Conservation (phyloP, 192 early-diverging fungal genomes). For the Backusella macrospora region DNA sequence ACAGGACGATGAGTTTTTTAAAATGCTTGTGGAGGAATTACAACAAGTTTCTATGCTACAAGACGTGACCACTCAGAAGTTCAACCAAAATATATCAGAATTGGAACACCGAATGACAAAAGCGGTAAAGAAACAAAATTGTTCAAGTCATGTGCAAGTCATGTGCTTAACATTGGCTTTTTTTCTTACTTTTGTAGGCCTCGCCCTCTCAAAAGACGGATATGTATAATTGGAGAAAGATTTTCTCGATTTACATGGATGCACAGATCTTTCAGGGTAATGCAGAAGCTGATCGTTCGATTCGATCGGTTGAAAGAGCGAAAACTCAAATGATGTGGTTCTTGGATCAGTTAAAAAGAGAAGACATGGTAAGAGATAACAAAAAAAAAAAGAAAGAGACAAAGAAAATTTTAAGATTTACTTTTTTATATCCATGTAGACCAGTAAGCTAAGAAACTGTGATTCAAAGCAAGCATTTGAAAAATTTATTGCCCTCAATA, state of each 20-base stretch:
- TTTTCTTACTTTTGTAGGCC: conserved; percentile 34
- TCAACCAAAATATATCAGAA: conserved; percentile 33
- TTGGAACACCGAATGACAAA: conserved; percentile 29
- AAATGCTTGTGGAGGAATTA: conserved; percentile 38
- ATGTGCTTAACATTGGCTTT: neutral
- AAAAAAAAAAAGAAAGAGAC: neutral
- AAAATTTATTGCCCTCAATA: conserved; percentile 69
- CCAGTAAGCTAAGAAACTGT: neutral
- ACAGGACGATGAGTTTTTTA: conserved; percentile 44
- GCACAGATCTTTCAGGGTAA: conserved; percentile 70
- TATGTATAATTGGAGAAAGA: conserved; percentile 73
- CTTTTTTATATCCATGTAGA: neutral
- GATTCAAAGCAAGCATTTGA: conserved; percentile 41
- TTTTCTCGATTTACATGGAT: conserved; percentile 71
- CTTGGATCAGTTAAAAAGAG: conserved; percentile 47
- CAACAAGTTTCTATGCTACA: conserved; percentile 21
- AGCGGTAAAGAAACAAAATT: conserved; percentile 23
- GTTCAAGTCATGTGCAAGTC: neutral
- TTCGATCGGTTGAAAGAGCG: conserved; percentile 53
- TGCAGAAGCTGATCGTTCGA: conserved; percentile 59
- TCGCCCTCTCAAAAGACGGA: conserved; percentile 57
- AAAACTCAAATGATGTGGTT: conserved; percentile 67
- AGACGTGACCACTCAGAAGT: conserved; percentile 23
- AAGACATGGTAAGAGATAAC: conserved; percentile 40
- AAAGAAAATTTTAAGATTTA: neutral